Evolutionary conservation across 2,329 filamentous ascomycete genomes (phyloP), one percentile per base, ranked within the genome.

Genomic region (Stemphylium lycopersici): DNA sequence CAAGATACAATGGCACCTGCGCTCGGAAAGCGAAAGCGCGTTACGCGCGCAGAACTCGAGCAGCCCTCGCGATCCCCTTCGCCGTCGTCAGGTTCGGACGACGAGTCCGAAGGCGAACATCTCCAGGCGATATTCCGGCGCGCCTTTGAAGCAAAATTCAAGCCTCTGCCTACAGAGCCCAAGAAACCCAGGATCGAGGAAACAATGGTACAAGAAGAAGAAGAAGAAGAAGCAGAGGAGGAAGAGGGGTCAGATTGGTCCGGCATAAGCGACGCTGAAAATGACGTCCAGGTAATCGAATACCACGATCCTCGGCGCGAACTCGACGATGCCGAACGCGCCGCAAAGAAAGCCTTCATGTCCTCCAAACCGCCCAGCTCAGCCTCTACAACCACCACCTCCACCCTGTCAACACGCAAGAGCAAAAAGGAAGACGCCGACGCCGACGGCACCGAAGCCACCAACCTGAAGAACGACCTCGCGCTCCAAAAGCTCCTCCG

Each of bases 141-240:
- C 64, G 89, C 93, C 71, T 98, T 98, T 71, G 95, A 97, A 77
- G 85, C 90, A 24, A 87, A 90, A 70, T 98, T 97, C 78, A 85
- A 87, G 71, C 91, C 93, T 7, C 75, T 96, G 34, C 80, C 80
- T 10, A 55, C 64, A 13, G 68, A 69, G 36, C 72, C 75, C 3
- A 68, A 75, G 50, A 71, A 58, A 55, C 46, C 52, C 18, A 68
- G 65, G 43, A 33, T 58, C 2, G 68, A 74, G 13, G 55, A 66
- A 11, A 56, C 66, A 4, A 64, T 65, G 6, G 66, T 73, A 29
- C 50, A 62, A 7, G 65, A 73, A 0, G 69, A 74, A 2, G 68
- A 69, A 0, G 69, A 74, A 2, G 68, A 69, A 10, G 65, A 63
- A 8, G 66, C 69, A 7, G 65, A 66, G 6, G 61, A 69, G 2